Evolutionary conservation across 805 yeast genomes (phyloP).

Genomic region (Barnettozyma californica): DNA sequence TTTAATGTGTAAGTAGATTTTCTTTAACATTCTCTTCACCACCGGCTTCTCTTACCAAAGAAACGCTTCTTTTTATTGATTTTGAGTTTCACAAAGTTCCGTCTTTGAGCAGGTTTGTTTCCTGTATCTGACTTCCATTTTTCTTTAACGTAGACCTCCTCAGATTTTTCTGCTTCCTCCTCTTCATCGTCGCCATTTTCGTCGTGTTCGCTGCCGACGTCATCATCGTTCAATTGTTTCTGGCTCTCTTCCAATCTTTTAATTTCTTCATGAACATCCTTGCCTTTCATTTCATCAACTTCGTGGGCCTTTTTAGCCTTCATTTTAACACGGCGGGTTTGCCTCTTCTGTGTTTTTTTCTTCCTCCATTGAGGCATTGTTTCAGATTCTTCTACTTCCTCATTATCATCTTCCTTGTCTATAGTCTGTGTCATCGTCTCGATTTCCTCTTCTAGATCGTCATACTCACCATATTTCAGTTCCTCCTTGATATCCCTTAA

Average conservation of each 20-base stretch:
- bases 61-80: slow-evolving; percentile 38
- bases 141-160: slow-evolving; percentile 13
- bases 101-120: slow-evolving; percentile 23
- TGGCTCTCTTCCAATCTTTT: not conserved
- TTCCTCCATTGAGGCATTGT: slow-evolving; percentile 16
- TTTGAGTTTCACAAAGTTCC: slow-evolving; percentile 48
- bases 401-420: slow-evolving; percentile 16
- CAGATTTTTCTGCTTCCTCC: slow-evolving; percentile 20
- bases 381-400: slow-evolving; percentile 12
- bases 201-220: not conserved
- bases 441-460: slow-evolving; percentile 11
- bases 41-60: slow-evolving; percentile 34
- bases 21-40: slow-evolving; percentile 6
- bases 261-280: slow-evolving; percentile 6
- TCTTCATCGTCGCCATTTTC: slow-evolving; percentile 12
- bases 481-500: slow-evolving; percentile 32
- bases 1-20: not conserved
- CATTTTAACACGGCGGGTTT: slow-evolving; percentile 25
- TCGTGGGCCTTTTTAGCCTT: slow-evolving; percentile 25
- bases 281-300: slow-evolving; percentile 27
- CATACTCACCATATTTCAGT: slow-evolving; percentile 21
- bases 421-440: slow-evolving; percentile 10
- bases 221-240: not conserved
- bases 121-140: slow-evolving; percentile 28
- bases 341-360: slow-evolving; percentile 32